phyloP scores from a whole-genome alignment of 2,329 filamentous ascomycete genomes.

The Pseudohalonectria lignicola region DNA sequence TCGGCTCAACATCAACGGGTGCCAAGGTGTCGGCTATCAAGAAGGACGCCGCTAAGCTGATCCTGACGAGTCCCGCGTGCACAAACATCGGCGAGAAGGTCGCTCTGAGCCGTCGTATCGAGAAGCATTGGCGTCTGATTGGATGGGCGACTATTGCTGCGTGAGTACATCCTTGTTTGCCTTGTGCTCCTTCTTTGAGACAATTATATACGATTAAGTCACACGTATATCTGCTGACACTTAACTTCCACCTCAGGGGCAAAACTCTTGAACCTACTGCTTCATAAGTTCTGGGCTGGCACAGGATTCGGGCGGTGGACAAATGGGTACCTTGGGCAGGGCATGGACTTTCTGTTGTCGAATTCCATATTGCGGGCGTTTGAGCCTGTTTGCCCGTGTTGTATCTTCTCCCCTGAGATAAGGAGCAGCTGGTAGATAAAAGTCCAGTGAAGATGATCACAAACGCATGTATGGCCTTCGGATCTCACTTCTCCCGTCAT shows the following conservation, averaged over 20 bases:
- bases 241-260: no score
- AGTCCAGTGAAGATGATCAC: no score
- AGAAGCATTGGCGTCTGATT: slow-evolving; percentile 97
- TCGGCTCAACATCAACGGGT: slow-evolving; percentile 92
- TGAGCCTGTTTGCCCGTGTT: no score
- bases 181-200: neutral
- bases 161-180: slow-evolving; percentile 28
- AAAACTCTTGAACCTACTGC: slow-evolving; percentile 16
- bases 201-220: neutral
- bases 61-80: slow-evolving; percentile 86
- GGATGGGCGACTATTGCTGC: slow-evolving; percentile 77
- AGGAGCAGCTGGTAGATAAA: no score
- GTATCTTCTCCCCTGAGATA: no score
- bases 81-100: slow-evolving; percentile 98
- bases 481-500: no score
- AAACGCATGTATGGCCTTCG: no score
- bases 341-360: no score
- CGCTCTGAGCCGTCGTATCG: slow-evolving; percentile 87
- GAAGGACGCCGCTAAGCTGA: slow-evolving; percentile 92
- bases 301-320: neutral
- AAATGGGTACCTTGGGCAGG: no score
- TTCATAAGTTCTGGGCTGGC: slow-evolving; percentile 1
- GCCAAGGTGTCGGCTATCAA: slow-evolving; percentile 96
- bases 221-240: no score
- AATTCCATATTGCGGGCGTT: no score